Evolutionary conservation across 2,329 filamentous ascomycete species (phyloP), one percentile per base, ranked within the genome.

Genomic region (Davidsoniella virescens): DNA sequence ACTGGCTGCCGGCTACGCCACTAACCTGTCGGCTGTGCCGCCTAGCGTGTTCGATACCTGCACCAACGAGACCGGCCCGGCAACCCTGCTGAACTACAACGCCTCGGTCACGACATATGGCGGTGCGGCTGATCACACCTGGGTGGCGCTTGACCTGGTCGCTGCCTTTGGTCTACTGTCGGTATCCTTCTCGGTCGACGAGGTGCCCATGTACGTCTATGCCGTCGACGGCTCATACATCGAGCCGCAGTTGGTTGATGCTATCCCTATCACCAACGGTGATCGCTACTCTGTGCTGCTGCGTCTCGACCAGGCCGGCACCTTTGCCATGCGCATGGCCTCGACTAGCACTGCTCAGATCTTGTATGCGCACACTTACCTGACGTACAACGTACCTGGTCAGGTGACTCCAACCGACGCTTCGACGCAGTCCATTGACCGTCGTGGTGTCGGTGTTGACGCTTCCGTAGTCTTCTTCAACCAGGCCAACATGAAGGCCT

Each of bases 91-190:
- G 8, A 65, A 78, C 54, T 56, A 62, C 1, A 65, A 69, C 3
- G 57, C 62, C 3, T 47, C 53, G 29, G 25, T 41, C 5, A 16
- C 52, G 4, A 38, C 51, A 1, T 29, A 47, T 18, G 29, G 36
- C 38, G 25, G 23, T 12, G 20, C 3, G 23, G 50, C 58, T 2
- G 52, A 58, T 3, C 57, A 61, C n/a, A 60, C 62, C 33, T 79
- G 74, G 73, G 57, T 70, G 0, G 71, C 72, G 6, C 61, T 80
- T 12, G 70, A 77, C 54, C 57, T 78, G n/a, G 68, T 80, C 51
- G 70, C 66, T n/a, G 64, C 70, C 2, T 65, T 70, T 46, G 66
- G 69, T 47, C 66, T 74, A 23, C 60, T 70, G 44, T 69, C 65
- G 0, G 64, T 64, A 2, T 56, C 63, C 5, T 65, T 66, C 16